Evolutionary conservation across 1,139 yeast species (phyloP).

Genomic region (Debaryomyces sp.): DNA sequence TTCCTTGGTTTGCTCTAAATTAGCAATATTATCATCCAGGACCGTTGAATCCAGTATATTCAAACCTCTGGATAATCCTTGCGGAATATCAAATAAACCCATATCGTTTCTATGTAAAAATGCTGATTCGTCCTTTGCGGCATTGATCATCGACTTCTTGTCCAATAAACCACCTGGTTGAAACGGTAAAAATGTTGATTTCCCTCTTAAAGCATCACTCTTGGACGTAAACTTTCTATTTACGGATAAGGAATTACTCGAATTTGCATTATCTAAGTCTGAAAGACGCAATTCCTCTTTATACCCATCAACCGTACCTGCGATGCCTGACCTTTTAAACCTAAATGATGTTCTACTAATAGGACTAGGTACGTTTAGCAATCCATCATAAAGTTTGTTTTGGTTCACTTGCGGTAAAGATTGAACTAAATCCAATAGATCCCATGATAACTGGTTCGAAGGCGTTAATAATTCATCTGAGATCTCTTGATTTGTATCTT

Average conservation of each 20-base stretch:
- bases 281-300: constrained; percentile 60
- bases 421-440: constrained; percentile 56
- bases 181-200: constrained; percentile 80
- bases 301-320: constrained; percentile 65
- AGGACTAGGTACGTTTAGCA: constrained; percentile 54
- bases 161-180: constrained; percentile 85
- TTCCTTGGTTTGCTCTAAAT: constrained; percentile 13
- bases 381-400: constrained; percentile 36
- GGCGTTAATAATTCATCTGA: constrained; percentile 46
- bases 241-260: constrained; percentile 73
- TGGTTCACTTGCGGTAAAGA: constrained; percentile 40
- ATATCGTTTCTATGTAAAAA: constrained; percentile 65
- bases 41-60: constrained; percentile 18
- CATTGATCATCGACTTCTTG: constrained; percentile 24
- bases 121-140: constrained; percentile 34
- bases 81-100: constrained; percentile 83
- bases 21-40: constrained; percentile 12
- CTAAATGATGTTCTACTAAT: constrained; percentile 59
- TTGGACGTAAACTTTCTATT: constrained; percentile 68
- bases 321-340: constrained; percentile 72
- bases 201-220: constrained; percentile 66
- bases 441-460: constrained; percentile 57
- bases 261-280: constrained; percentile 54
- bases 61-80: constrained; percentile 79
- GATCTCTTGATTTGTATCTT: constrained; percentile 8